Evolutionary conservation across 2,329 filamentous ascomycete species (phyloP), one percentile per base, ranked within the genome.

Genomic region (Penicillium sp.): DNA sequence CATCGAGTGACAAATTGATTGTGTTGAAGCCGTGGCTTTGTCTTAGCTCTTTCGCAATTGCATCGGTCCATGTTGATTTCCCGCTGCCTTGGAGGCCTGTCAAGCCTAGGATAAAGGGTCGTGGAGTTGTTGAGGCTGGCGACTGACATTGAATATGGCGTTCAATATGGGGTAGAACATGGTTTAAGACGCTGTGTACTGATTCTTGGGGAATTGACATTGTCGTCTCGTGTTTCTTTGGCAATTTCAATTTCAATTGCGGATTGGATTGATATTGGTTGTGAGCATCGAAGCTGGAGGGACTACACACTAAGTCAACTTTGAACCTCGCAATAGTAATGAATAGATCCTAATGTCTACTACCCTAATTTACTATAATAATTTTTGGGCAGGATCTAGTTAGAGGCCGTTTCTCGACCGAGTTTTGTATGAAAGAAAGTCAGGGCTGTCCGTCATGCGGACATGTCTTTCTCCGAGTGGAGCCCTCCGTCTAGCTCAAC

Each of bases 21-120:
- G 61, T 60, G 25, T 55, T 55, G 12, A 58, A 53, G 7, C 56
- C 53, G 23, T 58, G 38, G 17, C 21, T 27, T 31, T 57, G 21
- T 25, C 42, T 49, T 12, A 61, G 47, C 10, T 49, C 36, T 36
- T 55, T 25, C 12, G 60, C 61, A 2, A 63, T 49, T 4, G 55
- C 57, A 9, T 61, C 56, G 17, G 62, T 64, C 58, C 61, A 63
- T 19, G 58, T 64, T 8, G 62, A 63, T 31, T 64, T 63, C 6
- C 61, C 59, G 36, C 62, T 63, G 13, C 62, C 61, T 45, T 65
- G 59, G 25, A 65, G 57, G 17, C 62, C 61, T 35, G 61, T 63
- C n/a, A 63, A 38, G 1, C 54, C 59, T 1, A 61, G 50, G 5
- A 65, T 21, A 33, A 63, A 63, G 4, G 59, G 62, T 6, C 19